phyloP scores from a whole-genome alignment of 805 yeast genomes.

The Metschnikowia continentalis region DNA sequence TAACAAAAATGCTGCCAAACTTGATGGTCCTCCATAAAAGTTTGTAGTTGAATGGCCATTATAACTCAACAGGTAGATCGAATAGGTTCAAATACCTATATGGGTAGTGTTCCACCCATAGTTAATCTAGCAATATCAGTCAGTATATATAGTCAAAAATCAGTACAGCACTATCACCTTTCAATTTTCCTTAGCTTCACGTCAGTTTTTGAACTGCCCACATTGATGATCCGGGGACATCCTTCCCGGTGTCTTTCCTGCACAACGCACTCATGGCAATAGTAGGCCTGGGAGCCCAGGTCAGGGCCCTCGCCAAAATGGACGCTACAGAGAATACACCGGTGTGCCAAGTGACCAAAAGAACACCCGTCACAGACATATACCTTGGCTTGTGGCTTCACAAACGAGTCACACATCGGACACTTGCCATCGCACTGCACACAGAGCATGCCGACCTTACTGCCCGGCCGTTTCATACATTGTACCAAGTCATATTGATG shows the following conservation, averaged over 20 bases:
- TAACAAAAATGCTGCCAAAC: no score
- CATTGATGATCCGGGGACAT: slow-evolving; percentile 78
- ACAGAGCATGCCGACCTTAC: slow-evolving; percentile 65
- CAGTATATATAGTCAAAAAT: no score
- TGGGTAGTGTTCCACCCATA: no score
- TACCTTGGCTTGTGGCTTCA: slow-evolving; percentile 62
- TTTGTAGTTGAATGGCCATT: no score
- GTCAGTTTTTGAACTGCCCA: slow-evolving; percentile 74
- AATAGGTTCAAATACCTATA: no score
- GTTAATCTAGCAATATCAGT: no score
- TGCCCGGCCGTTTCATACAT: slow-evolving; percentile 85
- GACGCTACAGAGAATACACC: slow-evolving; percentile 77
- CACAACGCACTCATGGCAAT: slow-evolving; percentile 80
- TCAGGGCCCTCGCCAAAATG: slow-evolving; percentile 51
- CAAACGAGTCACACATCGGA: slow-evolving; percentile 84
- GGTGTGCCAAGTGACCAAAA: slow-evolving; percentile 57
- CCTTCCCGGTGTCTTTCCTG: slow-evolving; percentile 85
- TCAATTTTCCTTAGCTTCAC: slow-evolving; percentile 27
- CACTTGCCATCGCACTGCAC: slow-evolving; percentile 88
- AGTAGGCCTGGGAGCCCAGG: slow-evolving; percentile 51
- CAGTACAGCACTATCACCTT: not conserved
- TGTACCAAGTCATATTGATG: slow-evolving; percentile 82
- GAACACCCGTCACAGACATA: slow-evolving; percentile 84
- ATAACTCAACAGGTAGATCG: no score
- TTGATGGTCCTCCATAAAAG: no score